Conservation (phyloP, 176 grass and related monocot species). For the Aegilops tauschii region DNA sequence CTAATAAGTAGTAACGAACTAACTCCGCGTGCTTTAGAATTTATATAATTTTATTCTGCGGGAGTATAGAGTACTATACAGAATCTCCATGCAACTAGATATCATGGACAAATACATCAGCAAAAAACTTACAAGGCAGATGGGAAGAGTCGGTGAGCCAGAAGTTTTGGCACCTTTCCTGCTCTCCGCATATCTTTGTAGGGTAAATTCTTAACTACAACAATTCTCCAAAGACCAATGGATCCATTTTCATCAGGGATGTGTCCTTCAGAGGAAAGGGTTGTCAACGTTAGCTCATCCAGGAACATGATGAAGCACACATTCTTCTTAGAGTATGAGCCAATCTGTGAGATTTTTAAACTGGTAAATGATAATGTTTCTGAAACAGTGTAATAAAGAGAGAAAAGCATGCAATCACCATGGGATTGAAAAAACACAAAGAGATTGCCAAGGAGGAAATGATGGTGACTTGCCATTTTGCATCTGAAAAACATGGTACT, state of each 20-base stretch:
- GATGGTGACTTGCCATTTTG: conserved; percentile 6
- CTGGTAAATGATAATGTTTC: conserved; percentile 29
- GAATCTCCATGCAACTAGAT: conserved; percentile 16
- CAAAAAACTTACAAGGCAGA: conserved; percentile 56
- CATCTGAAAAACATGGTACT: conserved; percentile 7
- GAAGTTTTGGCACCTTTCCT: conserved; percentile 92
- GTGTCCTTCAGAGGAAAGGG: conserved; percentile 84
- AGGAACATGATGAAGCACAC: conserved; percentile 98
- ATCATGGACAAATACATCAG: not conserved
- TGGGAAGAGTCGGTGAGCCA: conserved; percentile 79
- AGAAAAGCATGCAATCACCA: conserved; percentile 10
- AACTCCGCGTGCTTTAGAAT: not conserved
- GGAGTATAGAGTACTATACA: not conserved
- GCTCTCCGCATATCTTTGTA: conserved; percentile 78
- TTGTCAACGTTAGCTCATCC: conserved; percentile 74
- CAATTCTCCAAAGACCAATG: conserved; percentile 77
- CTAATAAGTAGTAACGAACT: not conserved
- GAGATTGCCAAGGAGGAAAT: not conserved
- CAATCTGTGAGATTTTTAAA: conserved; percentile 68
- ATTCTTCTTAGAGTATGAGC: conserved; percentile 72
- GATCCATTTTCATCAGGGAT: conserved; percentile 61
- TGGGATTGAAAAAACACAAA: not conserved
- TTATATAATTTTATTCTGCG: not conserved
- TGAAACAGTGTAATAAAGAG: conserved; percentile 7
- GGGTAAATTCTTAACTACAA: conserved; percentile 76